Percentiles rank a stretch among this genome's conserved stretches.
Conservation (phyloP, 202 grass and related monocot genomes). For the Miscanthus sacchariflorus region DNA sequence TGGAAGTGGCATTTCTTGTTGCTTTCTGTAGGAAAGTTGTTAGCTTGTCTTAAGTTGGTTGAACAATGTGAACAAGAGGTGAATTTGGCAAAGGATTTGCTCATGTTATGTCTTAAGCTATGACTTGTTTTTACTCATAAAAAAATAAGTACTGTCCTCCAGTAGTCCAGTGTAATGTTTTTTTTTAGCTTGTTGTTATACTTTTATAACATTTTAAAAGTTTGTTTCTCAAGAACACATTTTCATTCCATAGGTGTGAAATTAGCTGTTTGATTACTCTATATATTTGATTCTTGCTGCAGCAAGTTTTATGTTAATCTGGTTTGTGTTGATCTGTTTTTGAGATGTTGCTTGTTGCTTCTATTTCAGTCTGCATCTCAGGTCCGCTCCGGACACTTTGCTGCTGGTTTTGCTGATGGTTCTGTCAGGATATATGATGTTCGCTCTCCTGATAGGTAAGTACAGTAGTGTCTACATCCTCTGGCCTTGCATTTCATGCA, state of each 20-base stretch:
- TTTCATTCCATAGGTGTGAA: neutral
- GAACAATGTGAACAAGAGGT: neutral
- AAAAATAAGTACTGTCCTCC: neutral
- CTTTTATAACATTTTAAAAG: neutral
- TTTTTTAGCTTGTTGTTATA: slow-evolving; percentile 20
- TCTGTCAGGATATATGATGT: slow-evolving; percentile 94
- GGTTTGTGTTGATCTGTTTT: neutral
- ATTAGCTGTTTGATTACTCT: slow-evolving; percentile 17
- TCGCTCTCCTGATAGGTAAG: slow-evolving; percentile 72
- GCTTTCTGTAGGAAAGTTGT: slow-evolving; percentile 31
- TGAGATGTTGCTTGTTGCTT: slow-evolving; percentile 40
- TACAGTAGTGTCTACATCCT: slow-evolving; percentile 32
- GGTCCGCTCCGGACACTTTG: slow-evolving; percentile 64
- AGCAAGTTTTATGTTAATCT: slow-evolving; percentile 15
- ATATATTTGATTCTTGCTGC: slow-evolving; percentile 20
- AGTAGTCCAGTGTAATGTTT: neutral
- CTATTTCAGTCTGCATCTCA: slow-evolving; percentile 87
- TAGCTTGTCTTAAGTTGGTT: slow-evolving; percentile 12
- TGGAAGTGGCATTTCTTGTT: slow-evolving; percentile 1
- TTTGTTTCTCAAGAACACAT: slow-evolving; percentile 7
- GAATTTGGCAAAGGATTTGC: slow-evolving; percentile 6
- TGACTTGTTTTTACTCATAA: too few species aligned
- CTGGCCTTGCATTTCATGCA: slow-evolving; percentile 34
- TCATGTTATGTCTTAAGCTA: neutral
- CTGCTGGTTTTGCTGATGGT: slow-evolving; percentile 83